Evolutionary conservation across 345 rosid species (phyloP).

Genomic region (Salix brachista): DNA sequence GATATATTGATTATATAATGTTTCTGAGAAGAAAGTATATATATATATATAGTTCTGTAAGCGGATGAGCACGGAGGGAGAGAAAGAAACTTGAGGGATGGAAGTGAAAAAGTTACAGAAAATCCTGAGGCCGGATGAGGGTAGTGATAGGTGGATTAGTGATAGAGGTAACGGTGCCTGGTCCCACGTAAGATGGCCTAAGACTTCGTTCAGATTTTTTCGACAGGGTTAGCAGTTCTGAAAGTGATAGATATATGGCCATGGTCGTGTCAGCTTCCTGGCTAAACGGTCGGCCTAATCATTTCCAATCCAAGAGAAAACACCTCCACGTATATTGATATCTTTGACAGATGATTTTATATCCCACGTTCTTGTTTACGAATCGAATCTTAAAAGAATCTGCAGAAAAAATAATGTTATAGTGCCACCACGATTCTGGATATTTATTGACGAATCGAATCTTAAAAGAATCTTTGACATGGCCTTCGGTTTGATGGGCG

Average conservation of each 20-base stretch:
- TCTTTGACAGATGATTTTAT: too few species aligned
- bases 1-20: background rate
- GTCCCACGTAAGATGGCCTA: slow-evolving; percentile 43
- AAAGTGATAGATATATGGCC: background rate
- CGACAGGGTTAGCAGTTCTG: too few species aligned
- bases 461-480: too few species aligned
- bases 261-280: background rate
- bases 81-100: background rate
- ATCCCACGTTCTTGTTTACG: too few species aligned
- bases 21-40: too few species aligned
- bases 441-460: too few species aligned
- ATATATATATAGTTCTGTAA: background rate
- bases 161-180: slow-evolving; percentile 42
- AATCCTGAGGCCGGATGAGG: slow-evolving; percentile 12
- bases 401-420: too few species aligned
- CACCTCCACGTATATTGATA: background rate
- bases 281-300: background rate
- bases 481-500: too few species aligned
- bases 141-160: slow-evolving; percentile 32
- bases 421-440: too few species aligned
- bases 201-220: slow-evolving; percentile 13
- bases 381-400: too few species aligned
- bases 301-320: background rate
- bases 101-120: background rate
- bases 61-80: background rate